Percentiles rank a stretch among this genome's conserved stretches.
phyloP scores from a whole-genome alignment of 768 basidiomycete genomes.

The Termitomyces bulborhizus region DNA sequence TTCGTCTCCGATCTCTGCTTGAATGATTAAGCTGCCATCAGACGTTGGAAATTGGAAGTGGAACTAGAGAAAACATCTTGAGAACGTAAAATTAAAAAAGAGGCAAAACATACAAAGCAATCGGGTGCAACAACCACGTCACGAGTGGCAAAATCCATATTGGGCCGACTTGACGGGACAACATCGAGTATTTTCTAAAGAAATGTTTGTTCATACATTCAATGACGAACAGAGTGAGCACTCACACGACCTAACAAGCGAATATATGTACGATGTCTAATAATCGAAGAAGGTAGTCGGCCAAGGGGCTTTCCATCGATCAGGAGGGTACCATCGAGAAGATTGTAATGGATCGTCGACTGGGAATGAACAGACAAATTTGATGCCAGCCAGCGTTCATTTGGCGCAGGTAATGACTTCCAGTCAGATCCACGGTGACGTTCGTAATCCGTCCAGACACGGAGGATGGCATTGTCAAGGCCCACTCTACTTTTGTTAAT shows the following conservation, averaged over 20 bases:
- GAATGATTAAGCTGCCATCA: constrained; percentile 23
- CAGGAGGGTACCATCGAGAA: neutral
- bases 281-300: neutral
- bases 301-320: neutral
- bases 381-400: neutral
- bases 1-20: constrained; percentile 12
- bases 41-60: constrained; percentile 20
- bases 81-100: neutral
- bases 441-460: neutral
- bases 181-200: neutral
- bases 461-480: neutral
- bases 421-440: neutral
- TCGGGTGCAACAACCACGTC: neutral
- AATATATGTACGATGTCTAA: neutral
- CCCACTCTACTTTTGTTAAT: neutral
- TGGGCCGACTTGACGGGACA: neutral
- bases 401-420: neutral
- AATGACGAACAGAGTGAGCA: neutral
- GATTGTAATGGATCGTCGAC: neutral
- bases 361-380: neutral
- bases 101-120: neutral
- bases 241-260: neutral
- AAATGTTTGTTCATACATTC: neutral
- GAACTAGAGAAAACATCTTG: constrained; percentile 16
- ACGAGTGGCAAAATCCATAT: neutral